Conservation (phyloP, 345 rosid species). For the Moricandia arvensis region DNA sequence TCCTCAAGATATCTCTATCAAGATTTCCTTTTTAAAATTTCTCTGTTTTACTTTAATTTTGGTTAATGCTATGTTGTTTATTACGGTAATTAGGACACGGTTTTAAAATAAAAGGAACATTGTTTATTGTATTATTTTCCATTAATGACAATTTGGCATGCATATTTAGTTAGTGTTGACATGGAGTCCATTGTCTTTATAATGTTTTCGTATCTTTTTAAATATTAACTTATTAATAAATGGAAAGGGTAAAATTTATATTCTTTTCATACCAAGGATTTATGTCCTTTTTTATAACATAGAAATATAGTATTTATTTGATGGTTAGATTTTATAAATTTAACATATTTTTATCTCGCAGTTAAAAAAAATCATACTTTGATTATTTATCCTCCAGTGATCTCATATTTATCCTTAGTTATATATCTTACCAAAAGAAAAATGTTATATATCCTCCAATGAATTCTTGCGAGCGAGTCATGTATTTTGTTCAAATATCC, state of each 20-base stretch:
- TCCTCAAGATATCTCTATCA: neutral
- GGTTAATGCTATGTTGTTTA: neutral
- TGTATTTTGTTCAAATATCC: neutral
- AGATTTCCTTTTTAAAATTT: neutral
- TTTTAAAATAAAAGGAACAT: neutral
- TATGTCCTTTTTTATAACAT: neutral
- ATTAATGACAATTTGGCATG: neutral
- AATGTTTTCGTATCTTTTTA: neutral
- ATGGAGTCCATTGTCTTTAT: neutral
- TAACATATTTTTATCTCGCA: neutral
- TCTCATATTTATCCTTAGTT: no score
- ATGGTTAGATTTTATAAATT: neutral
- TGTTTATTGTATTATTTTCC: neutral
- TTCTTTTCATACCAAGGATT: neutral
- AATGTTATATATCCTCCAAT: no score
- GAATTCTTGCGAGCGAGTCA: neutral
- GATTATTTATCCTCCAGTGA: no score
- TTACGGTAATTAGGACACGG: neutral
- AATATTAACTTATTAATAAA: neutral
- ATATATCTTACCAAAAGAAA: no score
- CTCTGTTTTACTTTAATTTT: neutral
- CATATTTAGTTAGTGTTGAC: neutral
- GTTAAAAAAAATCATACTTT: no score
- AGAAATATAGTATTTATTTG: neutral
- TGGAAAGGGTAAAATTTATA: neutral